Evolutionary conservation across 805 yeast species (phyloP), one percentile per base, ranked within the genome.

Genomic region (Blastobotrys parvus): DNA sequence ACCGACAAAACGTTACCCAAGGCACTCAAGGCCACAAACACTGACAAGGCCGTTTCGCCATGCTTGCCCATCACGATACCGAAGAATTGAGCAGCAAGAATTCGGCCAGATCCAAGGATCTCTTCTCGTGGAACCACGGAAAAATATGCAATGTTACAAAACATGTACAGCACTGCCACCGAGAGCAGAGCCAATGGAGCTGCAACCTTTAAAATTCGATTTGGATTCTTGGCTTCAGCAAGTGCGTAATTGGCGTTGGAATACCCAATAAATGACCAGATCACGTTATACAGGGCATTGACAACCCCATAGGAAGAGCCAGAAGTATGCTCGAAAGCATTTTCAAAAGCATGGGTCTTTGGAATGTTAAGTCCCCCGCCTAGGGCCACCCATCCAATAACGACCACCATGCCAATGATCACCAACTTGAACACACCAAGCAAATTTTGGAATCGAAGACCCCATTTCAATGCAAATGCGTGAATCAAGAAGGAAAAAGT

Each of bases 221-320:
- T 74, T 2, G 94, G 92, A 60, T 85, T 73, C 58, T 75, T 79
- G 39, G 78, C 77, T 64, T 84, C 94, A 55, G 88, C 85, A 38
- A 83, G 69, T 4, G 92, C 90, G 55, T 84, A 83, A 63, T 84
- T 83, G 41, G 81, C 89, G 57, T 84, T 84, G 32, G 89, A 80
- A 59, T 83, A 84, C 41, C 94, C 94, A 53, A 82, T 76, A 54
- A 77, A 84, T 1, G 90, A 81, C 90, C 90, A 84, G 56, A 84
- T 83, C 44, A 84, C 85, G 56, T 82, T 82, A 66, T 82, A 83
- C 44, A 84, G 69, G 4, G 92, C 88, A 52, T 78, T 60, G 39
- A 61, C 65, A 46, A 70, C 71, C n/a, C 77, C 79, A 45, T 60
- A 61, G 16, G 56, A 62, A 57, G 57, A 41, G 48, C 62, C 48